Evolutionary conservation across 179 eudicot species (phyloP).

Genomic region (Spergularia azorica): DNA sequence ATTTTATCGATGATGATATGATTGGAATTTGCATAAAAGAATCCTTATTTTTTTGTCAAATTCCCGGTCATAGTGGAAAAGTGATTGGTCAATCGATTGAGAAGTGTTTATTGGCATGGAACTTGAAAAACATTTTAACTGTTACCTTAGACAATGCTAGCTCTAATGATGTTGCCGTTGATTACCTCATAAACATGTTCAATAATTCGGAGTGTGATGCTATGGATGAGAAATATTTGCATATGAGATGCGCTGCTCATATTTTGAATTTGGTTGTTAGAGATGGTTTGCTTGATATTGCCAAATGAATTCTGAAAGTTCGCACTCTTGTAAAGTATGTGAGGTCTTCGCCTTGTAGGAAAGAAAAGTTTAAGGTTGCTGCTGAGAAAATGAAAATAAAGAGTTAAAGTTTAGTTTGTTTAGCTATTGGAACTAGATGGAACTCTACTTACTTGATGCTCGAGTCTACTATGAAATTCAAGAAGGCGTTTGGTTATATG

Average conservation of each 20-base stretch:
- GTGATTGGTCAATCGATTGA: slow-evolving; percentile 20
- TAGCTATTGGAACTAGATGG: background rate
- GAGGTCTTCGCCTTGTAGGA: slow-evolving; percentile 21
- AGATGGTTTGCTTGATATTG: background rate
- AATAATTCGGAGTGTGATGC: background rate
- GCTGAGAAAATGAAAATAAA: background rate
- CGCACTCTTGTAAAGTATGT: slow-evolving; percentile 23
- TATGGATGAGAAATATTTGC: slow-evolving; percentile 17
- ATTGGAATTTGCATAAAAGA: background rate
- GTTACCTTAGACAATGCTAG: slow-evolving; percentile 33
- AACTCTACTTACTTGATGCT: background rate
- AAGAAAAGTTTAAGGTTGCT: background rate
- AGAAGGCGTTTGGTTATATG: background rate
- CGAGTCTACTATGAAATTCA: background rate
- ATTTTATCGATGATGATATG: slow-evolving; percentile 14
- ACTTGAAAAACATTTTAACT: slow-evolving; percentile 17
- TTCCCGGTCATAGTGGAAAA: slow-evolving; percentile 22
- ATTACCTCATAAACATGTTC: slow-evolving; percentile 15
- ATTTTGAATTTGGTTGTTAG: slow-evolving; percentile 20
- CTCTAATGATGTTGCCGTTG: slow-evolving; percentile 28
- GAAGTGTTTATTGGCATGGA: slow-evolving; percentile 21
- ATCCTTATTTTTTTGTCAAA: background rate
- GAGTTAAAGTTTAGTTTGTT: background rate
- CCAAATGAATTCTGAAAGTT: background rate
- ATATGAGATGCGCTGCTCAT: slow-evolving; percentile 28